Evolutionary conservation across 306 rosid species (phyloP).

Genomic region (Benincasa hispida): DNA sequence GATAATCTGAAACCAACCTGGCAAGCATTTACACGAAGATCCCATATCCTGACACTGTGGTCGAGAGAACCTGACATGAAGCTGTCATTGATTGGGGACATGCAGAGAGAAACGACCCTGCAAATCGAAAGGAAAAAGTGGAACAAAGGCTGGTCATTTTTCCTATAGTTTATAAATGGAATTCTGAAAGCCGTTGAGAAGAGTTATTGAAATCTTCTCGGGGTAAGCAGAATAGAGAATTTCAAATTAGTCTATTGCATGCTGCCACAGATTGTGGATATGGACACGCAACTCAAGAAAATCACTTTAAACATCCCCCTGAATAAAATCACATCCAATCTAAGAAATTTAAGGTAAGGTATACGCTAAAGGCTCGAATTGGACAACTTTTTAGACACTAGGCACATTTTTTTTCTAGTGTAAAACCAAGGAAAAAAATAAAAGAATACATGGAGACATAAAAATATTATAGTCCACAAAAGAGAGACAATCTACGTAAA

Average conservation of each 20-base stretch:
- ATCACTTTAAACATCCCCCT: neutral
- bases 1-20: conserved; percentile 43
- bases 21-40: conserved; percentile 95
- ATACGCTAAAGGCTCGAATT: neutral
- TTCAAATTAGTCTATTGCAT: neutral
- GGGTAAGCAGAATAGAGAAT: neutral
- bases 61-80: conserved; percentile 98
- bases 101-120: conserved; percentile 90
- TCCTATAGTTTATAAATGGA: neutral
- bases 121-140: conserved; percentile 2
- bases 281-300: neutral
- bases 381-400: neutral
- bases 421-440: neutral
- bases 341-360: neutral
- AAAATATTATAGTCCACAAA: too few relatives aligned
- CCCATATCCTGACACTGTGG: conserved; percentile 94
- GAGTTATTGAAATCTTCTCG: neutral
- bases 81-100: conserved; percentile 97
- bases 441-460: neutral
- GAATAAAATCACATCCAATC: neutral
- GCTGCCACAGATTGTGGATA: neutral
- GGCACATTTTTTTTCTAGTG: neutral
- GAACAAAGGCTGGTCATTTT: neutral
- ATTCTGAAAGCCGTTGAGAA: neutral
- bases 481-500: too few relatives aligned